A percentile compares a stretch with the other conserved stretches of the same genome.
These are phyloP conservation scores for Cupressus sempervirens DNA, from an alignment of 75 land plant species.

Conservation along the genomic window DNA sequence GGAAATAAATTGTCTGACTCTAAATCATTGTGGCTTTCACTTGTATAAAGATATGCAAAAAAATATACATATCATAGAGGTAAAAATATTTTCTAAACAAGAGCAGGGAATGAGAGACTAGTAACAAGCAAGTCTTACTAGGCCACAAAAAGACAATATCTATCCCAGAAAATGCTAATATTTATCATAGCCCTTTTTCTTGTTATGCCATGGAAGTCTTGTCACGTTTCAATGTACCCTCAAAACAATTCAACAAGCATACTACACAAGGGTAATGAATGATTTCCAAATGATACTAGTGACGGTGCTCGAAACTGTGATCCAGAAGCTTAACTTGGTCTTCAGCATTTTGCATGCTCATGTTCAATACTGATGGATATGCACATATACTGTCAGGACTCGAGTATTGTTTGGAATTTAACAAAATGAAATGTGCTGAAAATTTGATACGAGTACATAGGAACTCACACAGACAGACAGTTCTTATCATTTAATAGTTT, in stretches of 20 bases:
- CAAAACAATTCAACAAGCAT: background rate
- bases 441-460: background rate
- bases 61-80: background rate
- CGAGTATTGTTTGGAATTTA: background rate
- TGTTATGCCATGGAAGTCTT: background rate
- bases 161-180: background rate
- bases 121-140: background rate
- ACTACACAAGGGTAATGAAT: background rate
- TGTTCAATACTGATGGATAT: background rate
- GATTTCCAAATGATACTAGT: background rate
- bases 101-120: background rate
- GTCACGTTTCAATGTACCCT: background rate
- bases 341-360: background rate
- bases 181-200: background rate
- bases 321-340: background rate
- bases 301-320: background rate
- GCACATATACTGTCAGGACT: background rate
- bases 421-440: background rate
- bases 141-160: background rate
- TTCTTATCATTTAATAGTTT: background rate
- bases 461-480: background rate
- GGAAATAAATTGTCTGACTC: background rate
- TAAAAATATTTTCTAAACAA: background rate
- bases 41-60: background rate
- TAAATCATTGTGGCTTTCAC: background rate